Evolutionary conservation across 129 eudicot species (phyloP).

Genomic region (Artemisia argyi): DNA sequence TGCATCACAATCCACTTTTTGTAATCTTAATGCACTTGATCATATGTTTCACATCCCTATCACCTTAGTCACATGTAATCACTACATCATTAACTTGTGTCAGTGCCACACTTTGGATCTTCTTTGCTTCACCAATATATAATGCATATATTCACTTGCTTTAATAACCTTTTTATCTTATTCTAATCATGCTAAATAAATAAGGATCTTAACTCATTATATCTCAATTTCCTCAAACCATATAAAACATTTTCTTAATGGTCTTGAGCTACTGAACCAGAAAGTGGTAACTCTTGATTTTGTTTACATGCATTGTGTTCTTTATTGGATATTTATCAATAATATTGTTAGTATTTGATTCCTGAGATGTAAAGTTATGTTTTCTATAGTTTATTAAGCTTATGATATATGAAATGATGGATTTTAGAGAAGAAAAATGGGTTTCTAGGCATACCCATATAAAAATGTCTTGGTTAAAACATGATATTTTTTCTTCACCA

Average conservation of each 20-base stretch:
- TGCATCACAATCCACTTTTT: constrained; percentile 24
- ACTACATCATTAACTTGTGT: not conserved
- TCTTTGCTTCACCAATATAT: constrained; percentile 30
- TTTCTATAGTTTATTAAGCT: not conserved
- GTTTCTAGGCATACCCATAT: constrained; percentile 56
- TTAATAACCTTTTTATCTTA: not conserved
- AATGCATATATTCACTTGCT: constrained; percentile 23
- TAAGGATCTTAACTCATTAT: not conserved
- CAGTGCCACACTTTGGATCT: constrained; percentile 24
- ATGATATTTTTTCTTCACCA: constrained; percentile 39
- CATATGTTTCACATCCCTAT: not conserved
- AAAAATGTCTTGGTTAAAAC: constrained; percentile 65
- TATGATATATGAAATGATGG: constrained; percentile 35
- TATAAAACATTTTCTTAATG: constrained; percentile 13
- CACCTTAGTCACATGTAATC: too few species aligned
- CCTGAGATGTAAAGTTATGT: constrained; percentile 1
- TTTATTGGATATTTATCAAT: not conserved
- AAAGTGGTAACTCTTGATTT: constrained; percentile 5
- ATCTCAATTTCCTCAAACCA: not conserved
- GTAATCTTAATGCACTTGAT: constrained; percentile 9
- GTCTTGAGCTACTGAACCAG: constrained; percentile 13
- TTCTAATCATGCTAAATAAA: not conserved
- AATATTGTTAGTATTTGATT: constrained; percentile 13
- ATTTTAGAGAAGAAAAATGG: constrained; percentile 44
- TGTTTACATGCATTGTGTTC: constrained; percentile 20